These are phyloP conservation scores for Rhytidhysteron rufulum DNA, from an alignment of 2,329 filamentous ascomycete genomes.

Conservation along the genomic window DNA sequence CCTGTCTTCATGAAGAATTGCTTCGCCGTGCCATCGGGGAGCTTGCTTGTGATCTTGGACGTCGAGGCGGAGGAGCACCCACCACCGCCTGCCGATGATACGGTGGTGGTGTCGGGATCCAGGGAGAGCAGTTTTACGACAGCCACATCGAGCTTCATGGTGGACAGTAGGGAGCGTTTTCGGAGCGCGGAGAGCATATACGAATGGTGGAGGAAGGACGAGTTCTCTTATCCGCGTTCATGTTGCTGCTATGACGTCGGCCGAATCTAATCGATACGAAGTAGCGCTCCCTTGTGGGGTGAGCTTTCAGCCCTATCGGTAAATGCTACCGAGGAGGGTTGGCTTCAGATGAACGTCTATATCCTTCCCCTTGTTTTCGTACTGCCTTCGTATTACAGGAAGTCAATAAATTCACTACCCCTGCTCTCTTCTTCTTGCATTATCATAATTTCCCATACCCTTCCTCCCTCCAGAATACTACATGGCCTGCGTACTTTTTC, in stretches of 20 bases:
- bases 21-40: conserved; percentile 47
- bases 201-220: neutral
- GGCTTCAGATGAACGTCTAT: neutral
- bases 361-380: neutral
- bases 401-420: too few relatives aligned
- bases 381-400: too few relatives aligned
- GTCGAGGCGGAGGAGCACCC: conserved; percentile 63
- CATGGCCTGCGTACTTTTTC: too few relatives aligned
- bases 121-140: conserved; percentile 60
- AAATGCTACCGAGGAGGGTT: neutral
- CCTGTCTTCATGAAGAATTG: conserved; percentile 73
- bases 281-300: neutral
- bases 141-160: conserved; percentile 58
- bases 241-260: neutral
- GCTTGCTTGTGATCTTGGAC: conserved; percentile 52
- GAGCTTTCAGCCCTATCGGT: neutral
- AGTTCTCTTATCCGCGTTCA: neutral
- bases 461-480: neutral
- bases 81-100: conserved; percentile 61
- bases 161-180: conserved; percentile 9
- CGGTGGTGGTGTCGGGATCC: conserved; percentile 50
- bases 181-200: conserved; percentile 6
- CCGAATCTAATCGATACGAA: neutral
- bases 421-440: too few relatives aligned
- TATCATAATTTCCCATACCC: neutral